Evolutionary conservation across 1,139 yeast genomes (phyloP).

Genomic region (Eremothecium sinecaudum): DNA sequence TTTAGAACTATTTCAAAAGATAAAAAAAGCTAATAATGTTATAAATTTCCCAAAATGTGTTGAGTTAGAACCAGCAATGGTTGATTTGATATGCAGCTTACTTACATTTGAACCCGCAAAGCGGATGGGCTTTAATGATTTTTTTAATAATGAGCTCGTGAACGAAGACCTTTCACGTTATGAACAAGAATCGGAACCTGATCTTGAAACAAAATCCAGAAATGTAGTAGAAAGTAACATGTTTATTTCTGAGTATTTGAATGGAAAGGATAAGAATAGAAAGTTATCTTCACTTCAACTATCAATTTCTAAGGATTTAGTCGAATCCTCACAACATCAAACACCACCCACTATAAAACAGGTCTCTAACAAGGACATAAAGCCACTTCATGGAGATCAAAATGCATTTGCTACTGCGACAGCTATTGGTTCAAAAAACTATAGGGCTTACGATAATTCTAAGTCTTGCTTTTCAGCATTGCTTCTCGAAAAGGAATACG

Average conservation of each 20-base stretch:
- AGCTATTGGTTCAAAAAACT: background rate
- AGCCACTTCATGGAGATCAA: background rate
- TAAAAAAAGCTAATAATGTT: conserved; percentile 69
- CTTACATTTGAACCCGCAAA: conserved; percentile 79
- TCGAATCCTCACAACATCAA: background rate
- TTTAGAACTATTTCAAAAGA: conserved; percentile 74
- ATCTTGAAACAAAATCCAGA: conserved; percentile 49
- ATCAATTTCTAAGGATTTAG: background rate
- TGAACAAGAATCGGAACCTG: conserved; percentile 29
- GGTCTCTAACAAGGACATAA: conserved; percentile 2
- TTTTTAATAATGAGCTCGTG: conserved; percentile 50
- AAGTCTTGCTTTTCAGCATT: conserved; percentile 15
- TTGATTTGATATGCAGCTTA: conserved; percentile 60
- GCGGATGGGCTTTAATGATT: conserved; percentile 79
- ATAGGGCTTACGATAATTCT: background rate
- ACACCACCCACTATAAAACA: background rate
- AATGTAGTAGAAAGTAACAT: conserved; percentile 56
- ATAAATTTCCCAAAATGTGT: conserved; percentile 62
- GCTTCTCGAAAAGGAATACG: conserved; percentile 66
- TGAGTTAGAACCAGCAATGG: conserved; percentile 41
- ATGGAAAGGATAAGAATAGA: conserved; percentile 13
- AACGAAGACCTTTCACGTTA: conserved; percentile 30
- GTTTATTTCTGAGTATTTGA: conserved; percentile 71
- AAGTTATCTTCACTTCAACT: conserved; percentile 3
- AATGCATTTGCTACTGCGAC: conserved; percentile 1